Evolutionary conservation across 2,329 filamentous ascomycete genomes (phyloP).

Genomic region (Fusarium sp.): DNA sequence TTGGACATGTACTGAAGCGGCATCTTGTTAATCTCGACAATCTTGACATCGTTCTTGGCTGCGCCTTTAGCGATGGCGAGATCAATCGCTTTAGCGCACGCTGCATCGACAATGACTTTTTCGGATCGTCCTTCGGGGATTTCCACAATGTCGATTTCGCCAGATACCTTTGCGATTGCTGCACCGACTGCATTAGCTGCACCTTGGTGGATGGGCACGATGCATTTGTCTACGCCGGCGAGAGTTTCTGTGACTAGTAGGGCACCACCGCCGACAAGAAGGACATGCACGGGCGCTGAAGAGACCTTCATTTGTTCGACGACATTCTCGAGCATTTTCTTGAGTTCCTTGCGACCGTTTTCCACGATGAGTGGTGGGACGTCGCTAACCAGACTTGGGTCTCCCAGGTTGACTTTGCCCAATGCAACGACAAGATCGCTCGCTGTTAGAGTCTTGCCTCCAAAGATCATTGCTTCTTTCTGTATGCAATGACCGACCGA

Average conservation of each 20-base stretch:
- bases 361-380: slow-evolving; percentile 42
- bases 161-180: slow-evolving; percentile 67
- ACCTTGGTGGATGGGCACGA: slow-evolving; percentile 64
- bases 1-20: slow-evolving; percentile 54
- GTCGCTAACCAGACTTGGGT: slow-evolving; percentile 46
- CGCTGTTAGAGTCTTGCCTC: slow-evolving; percentile 64
- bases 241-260: slow-evolving; percentile 63
- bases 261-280: slow-evolving; percentile 70
- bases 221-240: slow-evolving; percentile 62
- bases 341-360: slow-evolving; percentile 53
- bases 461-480: slow-evolving; percentile 63
- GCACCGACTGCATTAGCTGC: slow-evolving; percentile 72
- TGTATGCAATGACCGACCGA: slow-evolving; percentile 66
- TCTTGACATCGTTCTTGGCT: slow-evolving; percentile 52
- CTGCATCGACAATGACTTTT: slow-evolving; percentile 55
- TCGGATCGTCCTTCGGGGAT: slow-evolving; percentile 56
- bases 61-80: slow-evolving; percentile 51
- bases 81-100: slow-evolving; percentile 52
- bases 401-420: slow-evolving; percentile 50
- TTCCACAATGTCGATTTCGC: slow-evolving; percentile 65
- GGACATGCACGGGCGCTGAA: slow-evolving; percentile 62
- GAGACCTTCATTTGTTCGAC: slow-evolving; percentile 70
- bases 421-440: slow-evolving; percentile 63
- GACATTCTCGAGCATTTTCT: slow-evolving; percentile 61
- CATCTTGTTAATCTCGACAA: slow-evolving; percentile 61